Evolutionary conservation across 2,329 filamentous ascomycete species (phyloP).

Genomic region (Thielaviopsis populi): DNA sequence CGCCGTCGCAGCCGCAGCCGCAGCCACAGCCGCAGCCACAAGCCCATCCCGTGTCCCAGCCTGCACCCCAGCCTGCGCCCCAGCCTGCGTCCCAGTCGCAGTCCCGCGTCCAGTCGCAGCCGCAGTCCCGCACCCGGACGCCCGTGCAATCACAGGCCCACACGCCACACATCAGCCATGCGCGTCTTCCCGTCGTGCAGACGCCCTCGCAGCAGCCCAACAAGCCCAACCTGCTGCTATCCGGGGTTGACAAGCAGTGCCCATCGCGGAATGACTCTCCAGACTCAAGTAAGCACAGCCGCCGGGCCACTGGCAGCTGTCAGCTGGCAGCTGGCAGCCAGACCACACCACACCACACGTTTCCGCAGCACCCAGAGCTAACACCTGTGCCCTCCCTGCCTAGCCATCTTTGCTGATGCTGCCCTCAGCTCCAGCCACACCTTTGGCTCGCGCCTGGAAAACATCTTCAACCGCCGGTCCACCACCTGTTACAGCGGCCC

Average conservation of each 20-base stretch:
- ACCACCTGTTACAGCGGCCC: slow-evolving; percentile 1
- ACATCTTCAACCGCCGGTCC: slow-evolving; percentile 17
- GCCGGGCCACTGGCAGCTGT: not conserved
- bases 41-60: not conserved
- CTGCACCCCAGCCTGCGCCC: not conserved
- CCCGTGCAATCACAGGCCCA: slow-evolving; percentile 5
- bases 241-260: slow-evolving; percentile 6
- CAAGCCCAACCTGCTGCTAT: slow-evolving; percentile 1
- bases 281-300: slow-evolving; percentile 9
- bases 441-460: slow-evolving; percentile 19
- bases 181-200: not conserved
- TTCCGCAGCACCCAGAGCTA: no score
- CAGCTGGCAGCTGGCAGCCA: not conserved
- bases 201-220: not conserved
- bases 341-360: no score
- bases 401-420: slow-evolving; percentile 18
- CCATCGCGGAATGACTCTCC: slow-evolving; percentile 15
- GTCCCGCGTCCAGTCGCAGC: not conserved
- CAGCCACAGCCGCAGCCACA: not conserved
- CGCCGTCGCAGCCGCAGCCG: not conserved
- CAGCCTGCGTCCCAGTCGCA: not conserved
- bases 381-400: not conserved
- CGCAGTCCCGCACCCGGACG: not conserved
- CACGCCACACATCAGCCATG: not conserved
- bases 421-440: slow-evolving; percentile 18